These are phyloP conservation scores for Wickerhamiella galacta DNA, from an alignment of 805 yeast genomes.

Conservation along the genomic window DNA sequence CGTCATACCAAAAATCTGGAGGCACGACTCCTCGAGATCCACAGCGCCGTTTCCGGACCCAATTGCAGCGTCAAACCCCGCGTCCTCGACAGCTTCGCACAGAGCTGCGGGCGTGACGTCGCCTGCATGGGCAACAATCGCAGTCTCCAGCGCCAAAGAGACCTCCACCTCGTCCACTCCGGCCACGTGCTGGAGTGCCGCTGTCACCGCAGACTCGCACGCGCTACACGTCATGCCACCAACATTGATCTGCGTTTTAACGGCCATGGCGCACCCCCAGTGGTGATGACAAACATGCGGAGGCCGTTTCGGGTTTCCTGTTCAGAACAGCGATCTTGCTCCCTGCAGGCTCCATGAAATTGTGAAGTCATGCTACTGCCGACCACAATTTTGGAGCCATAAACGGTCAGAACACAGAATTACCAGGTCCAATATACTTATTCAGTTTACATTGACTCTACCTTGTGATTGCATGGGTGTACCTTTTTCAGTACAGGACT, in stretches of 20 bases:
- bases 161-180: slow-evolving; percentile 45
- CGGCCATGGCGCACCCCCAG: no score
- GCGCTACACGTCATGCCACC: slow-evolving; percentile 89
- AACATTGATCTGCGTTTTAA: slow-evolving; percentile 20
- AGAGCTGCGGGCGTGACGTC: slow-evolving; percentile 24
- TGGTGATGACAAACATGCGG: no score
- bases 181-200: slow-evolving; percentile 30
- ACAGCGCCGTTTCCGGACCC: slow-evolving; percentile 4
- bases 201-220: slow-evolving; percentile 53
- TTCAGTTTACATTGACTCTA: no score
- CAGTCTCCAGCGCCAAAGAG: slow-evolving; percentile 64
- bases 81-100: slow-evolving; percentile 45
- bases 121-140: slow-evolving; percentile 34
- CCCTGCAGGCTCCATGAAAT: no score
- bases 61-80: slow-evolving; percentile 48
- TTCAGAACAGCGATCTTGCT: no score
- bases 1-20: slow-evolving; percentile 44
- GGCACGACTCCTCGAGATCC: slow-evolving; percentile 3
- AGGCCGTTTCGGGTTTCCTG: no score
- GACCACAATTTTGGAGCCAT: no score
- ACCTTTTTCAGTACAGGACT: no score
- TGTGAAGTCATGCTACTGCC: no score
- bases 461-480: no score
- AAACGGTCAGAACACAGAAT: no score
- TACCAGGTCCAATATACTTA: no score